Evolutionary conservation across 306 rosid species (phyloP), one percentile per base, ranked within the genome.

Genomic region (Fagus crenata): DNA sequence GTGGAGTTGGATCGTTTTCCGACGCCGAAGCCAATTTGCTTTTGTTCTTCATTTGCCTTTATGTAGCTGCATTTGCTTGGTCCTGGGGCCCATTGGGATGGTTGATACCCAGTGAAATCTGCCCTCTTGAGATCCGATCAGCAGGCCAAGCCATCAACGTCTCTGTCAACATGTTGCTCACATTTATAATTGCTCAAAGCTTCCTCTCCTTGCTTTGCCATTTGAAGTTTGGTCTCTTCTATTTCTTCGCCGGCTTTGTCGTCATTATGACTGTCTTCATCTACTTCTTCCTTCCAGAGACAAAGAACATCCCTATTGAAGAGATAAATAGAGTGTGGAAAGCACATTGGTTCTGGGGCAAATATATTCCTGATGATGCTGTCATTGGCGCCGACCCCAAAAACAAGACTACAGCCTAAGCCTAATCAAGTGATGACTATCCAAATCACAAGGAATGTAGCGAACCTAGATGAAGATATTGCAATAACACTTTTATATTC

Each of bases 31-130:
- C 89, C 0, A 53, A 89, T 42, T 0, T 82, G 1, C 74, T 87
- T 1, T 18, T 89, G 72, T 7, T 81, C 28, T 78, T 91, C 14
- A 84, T 91, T 3, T 91, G 93, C 46, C 5, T 32, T 5, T 91
- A 87, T 49, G 92, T 89, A 49, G 92, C 93, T 17, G 92, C 87
- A 53, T 91, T 81, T 15, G 92, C 93, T 0, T 91, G 96, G 96
- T 91, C 93, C 2, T 91, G 96, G 92, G 93, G 92, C 0, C 93
- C 90, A 14, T 54, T 91, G 31, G 90, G 89, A 9, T 91, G 91
- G 96, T 78, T 89, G 53, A 80, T 91, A 1, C 96, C 93, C 0
- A 84, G 89, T 42, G 93, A 91, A 69, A 81, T 87, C 5, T 91
- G 91, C 39, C 73, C 91, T 9, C 74, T 89, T 0, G 93, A 87